Percentiles rank a stretch among this genome's conserved stretches.
These are phyloP conservation scores for Backusella circina DNA, from an alignment of 192 early-diverging fungal species.

Conservation along the genomic window DNA sequence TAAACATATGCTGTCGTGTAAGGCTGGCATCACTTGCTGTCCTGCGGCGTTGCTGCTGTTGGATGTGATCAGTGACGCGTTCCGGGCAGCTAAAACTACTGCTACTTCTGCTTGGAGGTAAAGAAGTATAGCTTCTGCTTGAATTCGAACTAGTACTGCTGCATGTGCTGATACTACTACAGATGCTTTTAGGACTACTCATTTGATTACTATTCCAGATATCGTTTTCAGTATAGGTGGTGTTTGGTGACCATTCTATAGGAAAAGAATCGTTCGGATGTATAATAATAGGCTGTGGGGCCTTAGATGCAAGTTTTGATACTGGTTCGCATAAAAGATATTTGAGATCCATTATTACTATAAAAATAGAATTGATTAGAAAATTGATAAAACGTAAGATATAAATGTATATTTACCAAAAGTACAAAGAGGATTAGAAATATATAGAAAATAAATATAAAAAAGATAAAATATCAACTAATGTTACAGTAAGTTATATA, in stretches of 20 bases:
- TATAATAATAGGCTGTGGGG: not conserved
- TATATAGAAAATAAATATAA: not conserved
- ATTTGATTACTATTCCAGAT: not conserved
- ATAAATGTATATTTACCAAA: not conserved
- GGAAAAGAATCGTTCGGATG: not conserved
- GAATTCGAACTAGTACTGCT: not conserved
- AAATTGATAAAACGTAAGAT: not conserved
- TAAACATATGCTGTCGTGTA: slow-evolving; percentile 11
- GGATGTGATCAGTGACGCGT: not conserved
- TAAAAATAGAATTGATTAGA: not conserved
- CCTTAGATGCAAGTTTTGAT: not conserved
- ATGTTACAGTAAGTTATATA: not conserved
- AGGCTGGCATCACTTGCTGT: slow-evolving; percentile 6
- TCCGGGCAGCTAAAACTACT: not conserved
- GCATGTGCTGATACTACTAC: slow-evolving; percentile 12
- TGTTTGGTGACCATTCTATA: not conserved
- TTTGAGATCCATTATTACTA: slow-evolving; percentile 16
- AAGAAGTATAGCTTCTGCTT: not conserved
- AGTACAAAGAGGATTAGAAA: not conserved
- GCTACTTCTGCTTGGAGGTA: not conserved
- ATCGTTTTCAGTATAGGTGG: not conserved
- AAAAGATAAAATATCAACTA: not conserved
- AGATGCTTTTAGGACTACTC: slow-evolving; percentile 6
- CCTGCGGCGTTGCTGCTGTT: not conserved
- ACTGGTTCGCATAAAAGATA: slow-evolving; percentile 14